Percentiles rank a stretch among this genome's conserved stretches.
Conservation (phyloP, 2,329 filamentous ascomycete species). For the Bipolaris zeicola region DNA sequence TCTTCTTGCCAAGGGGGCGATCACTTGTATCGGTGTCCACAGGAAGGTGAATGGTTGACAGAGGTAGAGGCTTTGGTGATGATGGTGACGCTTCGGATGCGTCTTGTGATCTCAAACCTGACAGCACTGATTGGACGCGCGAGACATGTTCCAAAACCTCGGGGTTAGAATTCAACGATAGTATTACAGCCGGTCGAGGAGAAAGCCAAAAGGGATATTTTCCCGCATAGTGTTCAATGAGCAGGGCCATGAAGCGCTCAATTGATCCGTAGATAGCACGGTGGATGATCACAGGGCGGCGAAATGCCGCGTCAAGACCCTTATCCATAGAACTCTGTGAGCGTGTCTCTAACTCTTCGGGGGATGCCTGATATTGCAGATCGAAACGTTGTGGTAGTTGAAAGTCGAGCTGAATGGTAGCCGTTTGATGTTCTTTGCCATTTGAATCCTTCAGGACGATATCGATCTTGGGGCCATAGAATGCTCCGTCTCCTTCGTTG, state of each 20-base stretch:
- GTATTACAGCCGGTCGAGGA: slow-evolving; percentile 74
- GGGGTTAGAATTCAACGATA: slow-evolving; percentile 70
- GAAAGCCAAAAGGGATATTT: slow-evolving; percentile 87
- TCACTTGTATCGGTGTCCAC: slow-evolving; percentile 73
- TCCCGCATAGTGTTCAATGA: slow-evolving; percentile 82
- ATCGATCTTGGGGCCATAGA: slow-evolving; percentile 92
- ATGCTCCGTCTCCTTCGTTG: slow-evolving; percentile 83
- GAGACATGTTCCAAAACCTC: slow-evolving; percentile 58
- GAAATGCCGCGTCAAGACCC: slow-evolving; percentile 31
- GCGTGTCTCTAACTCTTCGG: slow-evolving; percentile 64
- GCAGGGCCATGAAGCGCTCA: slow-evolving; percentile 80
- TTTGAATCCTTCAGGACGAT: slow-evolving; percentile 76
- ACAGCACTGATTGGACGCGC: slow-evolving; percentile 45
- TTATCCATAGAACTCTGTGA: slow-evolving; percentile 54
- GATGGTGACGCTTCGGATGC: slow-evolving; percentile 5
- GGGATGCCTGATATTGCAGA: slow-evolving; percentile 73
- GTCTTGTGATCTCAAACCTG: slow-evolving; percentile 32
- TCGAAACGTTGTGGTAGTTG: slow-evolving; percentile 84
- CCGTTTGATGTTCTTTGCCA: slow-evolving; percentile 86
- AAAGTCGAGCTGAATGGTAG: slow-evolving; percentile 88
- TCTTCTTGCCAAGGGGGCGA: slow-evolving; percentile 69
- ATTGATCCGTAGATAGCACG: slow-evolving; percentile 83
- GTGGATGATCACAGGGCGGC: slow-evolving; percentile 77
- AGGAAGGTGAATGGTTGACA: slow-evolving; percentile 65
- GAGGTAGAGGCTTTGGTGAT: slow-evolving; percentile 48